Base-by-base conservation (phyloP, 805 yeast species). In the Grigorovia transvaalensis region DNA sequence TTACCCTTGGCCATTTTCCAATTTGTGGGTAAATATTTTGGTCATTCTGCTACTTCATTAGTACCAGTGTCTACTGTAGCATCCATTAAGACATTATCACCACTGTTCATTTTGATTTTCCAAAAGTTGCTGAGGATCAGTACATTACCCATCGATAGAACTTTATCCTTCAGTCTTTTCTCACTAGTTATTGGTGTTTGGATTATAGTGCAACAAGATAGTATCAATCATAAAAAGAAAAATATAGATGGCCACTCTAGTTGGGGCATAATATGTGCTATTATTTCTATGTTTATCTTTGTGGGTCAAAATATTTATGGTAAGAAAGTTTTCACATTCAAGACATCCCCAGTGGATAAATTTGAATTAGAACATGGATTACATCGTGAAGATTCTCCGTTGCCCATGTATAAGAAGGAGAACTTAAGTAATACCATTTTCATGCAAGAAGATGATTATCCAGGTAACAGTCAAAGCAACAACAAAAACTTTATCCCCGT, bases 241-340 rank as follows among this genome's bases (percentile, higher is more conserved):
- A 46, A 40, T 46, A n/a, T 41, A 33, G 41, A 50, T 35, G 56
- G 51, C 9, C 56, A 50, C 46, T 60, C 64, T 4, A 52, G 61
- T 2, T 23, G 63, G 72, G 96, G 96, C 6, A 68, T 87, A n/a
- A 33, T 77, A 1, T 84, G 77, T 61, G 91, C 96, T 12, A 68
- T 83, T 9, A 53, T 80, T 33, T 80, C 93, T 4, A 77, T 90
- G 48, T 64, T 85, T 8, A 79, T 88, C 18, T 88, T 89, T 71
- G 95, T 91, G 5, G 78, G 82, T 2, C 96, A 88, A 62, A 88
- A 88, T 63, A 85, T 89, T 46, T 88, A 87, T 67, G 89, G 93
- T 42, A 89, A 89, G 68, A 83, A 81, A 56, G 81, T 89, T 43
- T 78, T 88, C 55, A 87, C 90, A 41, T 67, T 60, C 57, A 69